A percentile compares a stretch with the other conserved stretches of the same genome.
phyloP scores from a whole-genome alignment of 106 monocot species.

The Dendrobium chrysotoxum region DNA sequence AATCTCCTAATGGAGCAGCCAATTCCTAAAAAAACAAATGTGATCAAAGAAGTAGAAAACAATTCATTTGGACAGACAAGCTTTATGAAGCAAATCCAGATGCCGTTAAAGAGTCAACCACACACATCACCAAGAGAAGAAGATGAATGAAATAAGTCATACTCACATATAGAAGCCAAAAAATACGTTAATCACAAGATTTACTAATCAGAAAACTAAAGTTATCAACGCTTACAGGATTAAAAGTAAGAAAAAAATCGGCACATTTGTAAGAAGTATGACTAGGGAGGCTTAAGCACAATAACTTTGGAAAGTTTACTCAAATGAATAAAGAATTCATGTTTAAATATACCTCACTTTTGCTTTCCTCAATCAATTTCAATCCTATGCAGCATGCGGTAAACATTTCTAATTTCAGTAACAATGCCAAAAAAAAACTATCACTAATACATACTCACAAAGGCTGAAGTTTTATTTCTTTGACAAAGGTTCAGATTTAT shows the following conservation, averaged over 20 bases:
- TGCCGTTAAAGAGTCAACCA: not conserved
- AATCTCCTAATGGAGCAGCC: too few relatives aligned
- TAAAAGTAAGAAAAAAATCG: not conserved
- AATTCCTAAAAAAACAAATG: not conserved
- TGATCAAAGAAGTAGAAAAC: not conserved
- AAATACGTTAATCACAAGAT: not conserved
- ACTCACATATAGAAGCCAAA: not conserved
- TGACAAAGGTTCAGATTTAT: constrained; percentile 55
- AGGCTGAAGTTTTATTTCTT: constrained; percentile 24
- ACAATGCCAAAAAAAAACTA: not conserved
- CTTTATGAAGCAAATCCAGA: too few relatives aligned
- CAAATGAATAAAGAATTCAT: not conserved
- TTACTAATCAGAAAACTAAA: not conserved
- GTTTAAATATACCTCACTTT: not conserved
- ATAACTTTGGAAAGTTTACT: not conserved
- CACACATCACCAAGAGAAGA: not conserved
- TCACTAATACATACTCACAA: not conserved
- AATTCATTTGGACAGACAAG: not conserved
- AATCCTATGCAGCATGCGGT: not conserved
- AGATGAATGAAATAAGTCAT: not conserved
- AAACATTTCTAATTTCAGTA: not conserved
- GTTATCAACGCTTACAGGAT: not conserved
- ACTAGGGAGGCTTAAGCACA: not conserved
- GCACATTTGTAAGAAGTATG: not conserved
- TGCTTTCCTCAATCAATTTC: not conserved